Base-by-base conservation (phyloP, 2,329 filamentous ascomycete species). In the Cercospora zeina region DNA sequence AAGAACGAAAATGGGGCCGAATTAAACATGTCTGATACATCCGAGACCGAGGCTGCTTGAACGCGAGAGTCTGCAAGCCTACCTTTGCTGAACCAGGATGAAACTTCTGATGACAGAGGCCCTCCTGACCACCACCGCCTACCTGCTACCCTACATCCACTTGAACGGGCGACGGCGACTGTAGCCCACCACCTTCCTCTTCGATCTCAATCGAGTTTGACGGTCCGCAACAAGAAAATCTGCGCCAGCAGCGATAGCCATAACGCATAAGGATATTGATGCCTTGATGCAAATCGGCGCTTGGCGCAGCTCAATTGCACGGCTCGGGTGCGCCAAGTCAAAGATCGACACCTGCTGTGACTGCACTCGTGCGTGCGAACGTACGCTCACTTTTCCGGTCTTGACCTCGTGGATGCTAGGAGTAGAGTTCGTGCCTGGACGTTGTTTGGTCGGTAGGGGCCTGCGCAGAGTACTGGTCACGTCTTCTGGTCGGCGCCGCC, bases 221-320 rank as follows among this genome's bases (percentile, higher is more conserved):
- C n/a, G 30, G 21, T 59, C 56, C 21, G 30, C 42, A 4, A 53
- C n/a, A 4, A 59, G 19, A 10, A 59, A 53, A 4, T 59, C 56
- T n/a, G 56, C 56, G 11, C 56, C 56, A 16, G 56, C 56, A 33
- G 56, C 56, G 34, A 59, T 51, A 10, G 56, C 56, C 56, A 59
- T 59, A 7, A 59, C 30, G 14, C 47, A 59, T 4, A 59, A n/a
- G 7, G 56, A 59, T 2, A 34, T 42, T 19, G 56, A 47, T 8
- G 56, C 56, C 13, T 59, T 53, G 13, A 59, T 39, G 19, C 4
- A 9, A 13, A 59, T n/a, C 5, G 47, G 56, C 11, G 56, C 45
- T 10, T 21, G 27, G 34, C 14, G 14, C 31, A 53, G 27, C 4
- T 45, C 45, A 14, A 51, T n/a, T 5, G 31, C 56, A 21, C 34